Evolutionary conservation across 805 yeast species (phyloP).

Genomic region (Saccharomyces paradoxus): DNA sequence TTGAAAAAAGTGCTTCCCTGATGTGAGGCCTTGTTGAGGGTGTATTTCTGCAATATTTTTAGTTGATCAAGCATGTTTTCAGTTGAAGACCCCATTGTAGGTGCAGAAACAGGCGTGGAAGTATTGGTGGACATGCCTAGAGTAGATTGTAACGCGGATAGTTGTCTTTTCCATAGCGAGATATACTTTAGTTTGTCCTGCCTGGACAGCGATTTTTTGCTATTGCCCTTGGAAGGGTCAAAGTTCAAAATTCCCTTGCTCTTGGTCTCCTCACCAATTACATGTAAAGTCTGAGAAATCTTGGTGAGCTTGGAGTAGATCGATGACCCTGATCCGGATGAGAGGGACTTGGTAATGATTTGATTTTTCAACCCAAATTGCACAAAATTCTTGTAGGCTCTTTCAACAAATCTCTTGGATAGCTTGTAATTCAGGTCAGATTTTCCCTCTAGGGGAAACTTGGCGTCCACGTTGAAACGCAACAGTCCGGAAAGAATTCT

Average conservation of each 20-base stretch:
- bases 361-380: conserved; percentile 35
- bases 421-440: conserved; percentile 39
- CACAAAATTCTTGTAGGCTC: conserved; percentile 42
- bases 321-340: conserved; percentile 1
- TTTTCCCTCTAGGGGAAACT: conserved; percentile 40
- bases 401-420: conserved; percentile 54
- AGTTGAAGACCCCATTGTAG: neutral
- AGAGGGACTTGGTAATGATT: conserved; percentile 21
- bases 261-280: conserved; percentile 31
- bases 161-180: conserved; percentile 1
- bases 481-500: conserved; percentile 53
- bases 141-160: neutral
- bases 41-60: conserved; percentile 15
- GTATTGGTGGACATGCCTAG: neutral
- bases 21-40: conserved; percentile 16
- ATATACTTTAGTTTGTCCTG: neutral
- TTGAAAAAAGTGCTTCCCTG: conserved; percentile 22
- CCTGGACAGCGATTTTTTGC: conserved; percentile 14
- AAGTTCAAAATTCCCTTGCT: conserved; percentile 28
- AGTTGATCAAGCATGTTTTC: neutral
- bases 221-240: conserved; percentile 18
- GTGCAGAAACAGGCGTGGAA: neutral
- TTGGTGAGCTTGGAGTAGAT: conserved; percentile 24
- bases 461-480: conserved; percentile 51
- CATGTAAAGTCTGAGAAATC: conserved; percentile 28